Evolutionary conservation across 2,329 filamentous ascomycete species (phyloP).

Genomic region (Aspergillus cejpii): DNA sequence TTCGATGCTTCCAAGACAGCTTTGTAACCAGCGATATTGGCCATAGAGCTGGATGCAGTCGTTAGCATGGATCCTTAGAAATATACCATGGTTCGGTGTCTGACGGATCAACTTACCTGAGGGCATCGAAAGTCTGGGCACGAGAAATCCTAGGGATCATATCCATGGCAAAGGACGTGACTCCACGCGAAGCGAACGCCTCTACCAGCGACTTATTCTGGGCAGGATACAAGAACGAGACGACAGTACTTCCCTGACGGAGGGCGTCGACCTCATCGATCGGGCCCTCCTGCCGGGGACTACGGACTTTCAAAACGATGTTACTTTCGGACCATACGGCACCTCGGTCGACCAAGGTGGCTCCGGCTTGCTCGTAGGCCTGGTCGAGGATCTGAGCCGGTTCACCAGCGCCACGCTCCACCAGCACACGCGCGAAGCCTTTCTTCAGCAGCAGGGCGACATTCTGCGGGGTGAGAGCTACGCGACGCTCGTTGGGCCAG

Average conservation of each 20-base stretch:
- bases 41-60: slow-evolving; percentile 64
- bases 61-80: background rate
- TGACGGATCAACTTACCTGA: slow-evolving; percentile 41
- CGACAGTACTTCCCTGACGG: slow-evolving; percentile 63
- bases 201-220: slow-evolving; percentile 73
- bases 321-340: slow-evolving; percentile 68
- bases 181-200: slow-evolving; percentile 61
- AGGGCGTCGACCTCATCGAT: slow-evolving; percentile 63
- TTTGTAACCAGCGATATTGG: slow-evolving; percentile 90
- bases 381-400: slow-evolving; percentile 70
- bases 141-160: slow-evolving; percentile 85
- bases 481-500: slow-evolving; percentile 71
- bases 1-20: slow-evolving; percentile 85
- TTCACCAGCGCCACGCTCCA: slow-evolving; percentile 73
- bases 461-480: slow-evolving; percentile 79
- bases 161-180: slow-evolving; percentile 83
- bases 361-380: slow-evolving; percentile 71
- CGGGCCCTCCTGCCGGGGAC: slow-evolving; percentile 54
- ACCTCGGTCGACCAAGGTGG: slow-evolving; percentile 62
- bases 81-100: background rate
- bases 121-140: slow-evolving; percentile 79
- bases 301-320: slow-evolving; percentile 77
- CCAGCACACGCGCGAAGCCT: slow-evolving; percentile 67
- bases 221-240: slow-evolving; percentile 75
- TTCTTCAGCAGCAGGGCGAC: slow-evolving; percentile 77